Evolutionary conservation across 2,329 filamentous ascomycete genomes (phyloP).

Genomic region (Calonectria honghensis): DNA sequence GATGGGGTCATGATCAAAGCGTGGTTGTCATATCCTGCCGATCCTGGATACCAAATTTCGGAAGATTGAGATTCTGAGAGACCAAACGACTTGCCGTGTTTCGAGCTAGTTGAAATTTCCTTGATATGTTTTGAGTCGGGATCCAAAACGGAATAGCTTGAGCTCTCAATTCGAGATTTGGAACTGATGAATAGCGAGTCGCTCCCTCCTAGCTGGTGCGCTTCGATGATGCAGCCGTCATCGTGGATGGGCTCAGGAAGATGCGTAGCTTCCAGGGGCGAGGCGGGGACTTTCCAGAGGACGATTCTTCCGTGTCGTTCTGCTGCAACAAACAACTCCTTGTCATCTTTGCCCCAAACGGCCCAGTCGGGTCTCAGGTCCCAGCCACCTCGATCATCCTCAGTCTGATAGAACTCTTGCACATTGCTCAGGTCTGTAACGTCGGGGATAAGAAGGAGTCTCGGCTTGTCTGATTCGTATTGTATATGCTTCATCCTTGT

Average conservation of each 20-base stretch:
- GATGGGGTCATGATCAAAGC: slow-evolving; percentile 80
- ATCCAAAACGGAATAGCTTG: slow-evolving; percentile 78
- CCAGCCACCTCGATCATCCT: slow-evolving; percentile 79
- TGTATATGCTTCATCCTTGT: slow-evolving; percentile 84
- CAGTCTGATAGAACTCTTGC: slow-evolving; percentile 77
- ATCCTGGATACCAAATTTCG: slow-evolving; percentile 82
- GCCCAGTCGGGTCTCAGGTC: slow-evolving; percentile 75
- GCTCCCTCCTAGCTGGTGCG: slow-evolving; percentile 70
- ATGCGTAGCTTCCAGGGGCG: slow-evolving; percentile 68
- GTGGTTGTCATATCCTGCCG: slow-evolving; percentile 79
- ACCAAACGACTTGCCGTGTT: slow-evolving; percentile 79
- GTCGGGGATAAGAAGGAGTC: slow-evolving; percentile 79
- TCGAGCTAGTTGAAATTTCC: slow-evolving; percentile 78
- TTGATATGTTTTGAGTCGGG: slow-evolving; percentile 60
- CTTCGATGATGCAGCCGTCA: slow-evolving; percentile 73
- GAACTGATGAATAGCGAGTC: slow-evolving; percentile 77
- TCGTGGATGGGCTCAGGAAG: slow-evolving; percentile 70
- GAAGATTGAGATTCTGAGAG: slow-evolving; percentile 77
- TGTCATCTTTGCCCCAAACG: slow-evolving; percentile 75
- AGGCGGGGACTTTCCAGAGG: slow-evolving; percentile 77
- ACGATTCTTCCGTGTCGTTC: slow-evolving; percentile 80
- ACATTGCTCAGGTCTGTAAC: slow-evolving; percentile 74
- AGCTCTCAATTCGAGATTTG: slow-evolving; percentile 84
- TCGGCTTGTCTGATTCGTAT: slow-evolving; percentile 86
- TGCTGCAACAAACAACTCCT: slow-evolving; percentile 82